Base-by-base conservation (phyloP, 345 rosid species). In the Citrus reticulata region DNA sequence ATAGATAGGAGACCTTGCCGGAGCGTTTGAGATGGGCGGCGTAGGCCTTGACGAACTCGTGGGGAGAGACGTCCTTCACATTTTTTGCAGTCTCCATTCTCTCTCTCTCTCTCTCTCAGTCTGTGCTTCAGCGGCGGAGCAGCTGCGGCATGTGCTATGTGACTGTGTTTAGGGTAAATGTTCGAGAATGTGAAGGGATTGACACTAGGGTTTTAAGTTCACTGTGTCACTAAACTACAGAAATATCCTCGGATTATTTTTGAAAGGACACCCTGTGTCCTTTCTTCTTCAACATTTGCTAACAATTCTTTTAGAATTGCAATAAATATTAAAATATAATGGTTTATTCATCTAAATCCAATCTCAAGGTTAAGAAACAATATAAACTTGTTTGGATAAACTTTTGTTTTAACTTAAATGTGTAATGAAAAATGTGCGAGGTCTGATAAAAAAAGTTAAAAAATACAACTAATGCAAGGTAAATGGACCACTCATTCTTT, bases 11-110 rank as follows among this genome's bases (percentile, higher is more conserved):
- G 20, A 88, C 89, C 89, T 88, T 86, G 68, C 89, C 91, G 16
- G 91, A 86, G 14, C 89, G 91, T 74, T 88, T 88, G 59, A 88
- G 89, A 76, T 86, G 89, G 22, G 85, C 88, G 1, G 89, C 73
- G 75, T 86, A 88, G 19, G 91, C 91, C 83, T 83, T 88, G 74
- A 84, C 88, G 77, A 88, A 88, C 85, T 88, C 89, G 60, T 85
- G 91, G 14, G 91, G 89, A 16, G 88, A 88, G 61, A 88, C 89
- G 69, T 88, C 91, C 79, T 88, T 88, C 9, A 88, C 89, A 1
- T 81, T 86, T 57, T 63, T 86, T 17, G 88, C 80, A 1, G 85
- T 55, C 63, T 79, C 87, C 86, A 83, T 83, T 5, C 5, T 17
- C 19, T 67, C n/a, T 34, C 39, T 34, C 39, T n/a, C 27, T 5